Evolutionary conservation across 176 grass and related monocot species (phyloP), one percentile per base, ranked within the genome.

Genomic region (Chloris gayana): DNA sequence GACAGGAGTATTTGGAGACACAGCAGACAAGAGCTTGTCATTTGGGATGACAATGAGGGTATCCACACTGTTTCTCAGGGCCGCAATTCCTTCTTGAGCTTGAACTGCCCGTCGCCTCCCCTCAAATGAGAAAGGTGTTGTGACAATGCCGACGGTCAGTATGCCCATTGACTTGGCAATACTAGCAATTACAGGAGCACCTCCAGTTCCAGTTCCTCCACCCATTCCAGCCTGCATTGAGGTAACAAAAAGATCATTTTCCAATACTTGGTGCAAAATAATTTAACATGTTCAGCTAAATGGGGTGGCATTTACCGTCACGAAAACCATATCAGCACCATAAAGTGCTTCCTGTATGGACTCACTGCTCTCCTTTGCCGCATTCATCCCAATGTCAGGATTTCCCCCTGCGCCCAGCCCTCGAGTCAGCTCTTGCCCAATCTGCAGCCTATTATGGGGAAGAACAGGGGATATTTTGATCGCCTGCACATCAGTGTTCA

Each of bases 1-100:
- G 51, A 97, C 86, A 59, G 91, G 88, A 66, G 91, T 93, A 76
- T 91, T 97, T 82, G 93, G 93, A 81, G 90, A 91, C 75, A 97
- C 93, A 83, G 93, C 93, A 51, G 88, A 74, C 50, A 97, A 58
- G 29, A 97, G 57, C 80, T 97, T 97, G 74, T 97, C 94, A 80
- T 97, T 97, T 88, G 94, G 94, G 80, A 97, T 97, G 39, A 97
- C 86, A 73, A 97, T 97, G 35, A 97, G 90, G 22, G 94, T 97
- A 57, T 97, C 94, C 18, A 97, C 94, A 58, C 80, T 97, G 82
- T 89, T 87, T 84, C 94, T 91, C 67, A 97, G 72, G 34, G 90
- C 88, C 14, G 94, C 88, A 72, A 93, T 97, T 76, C 94, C 94
- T 69, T 97, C 94, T 68, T 97, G 94, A 73, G 94, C 94, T 75